A percentile compares a stretch with the other conserved stretches of the same genome.
phyloP scores from a whole-genome alignment of 148 eudicot genomes.

The Arbutus unedo region DNA sequence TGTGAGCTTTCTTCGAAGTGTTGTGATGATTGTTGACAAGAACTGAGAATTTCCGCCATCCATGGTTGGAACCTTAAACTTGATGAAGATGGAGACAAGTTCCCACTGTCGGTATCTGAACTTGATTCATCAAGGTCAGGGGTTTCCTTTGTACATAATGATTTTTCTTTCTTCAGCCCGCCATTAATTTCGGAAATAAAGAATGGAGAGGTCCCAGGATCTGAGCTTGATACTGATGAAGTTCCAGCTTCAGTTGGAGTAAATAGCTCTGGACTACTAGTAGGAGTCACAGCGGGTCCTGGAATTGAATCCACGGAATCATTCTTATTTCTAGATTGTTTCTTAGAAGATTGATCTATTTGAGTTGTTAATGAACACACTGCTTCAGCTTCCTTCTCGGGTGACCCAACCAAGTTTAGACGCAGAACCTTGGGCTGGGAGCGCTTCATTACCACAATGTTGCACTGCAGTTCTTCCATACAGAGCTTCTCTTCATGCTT shows the following conservation, averaged over 20 bases:
- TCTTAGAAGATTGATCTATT: conserved; percentile 31
- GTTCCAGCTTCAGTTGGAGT: conserved; percentile 88
- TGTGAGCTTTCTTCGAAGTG: conserved; percentile 35
- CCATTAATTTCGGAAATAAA: conserved; percentile 35
- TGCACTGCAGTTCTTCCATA: conserved; percentile 92
- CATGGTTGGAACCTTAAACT: conserved; percentile 76
- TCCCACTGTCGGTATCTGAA: conserved; percentile 70
- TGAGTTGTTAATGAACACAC: conserved; percentile 31
- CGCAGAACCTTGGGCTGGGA: conserved; percentile 80
- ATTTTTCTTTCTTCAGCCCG: conserved; percentile 44
- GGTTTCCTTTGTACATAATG: conserved; percentile 34
- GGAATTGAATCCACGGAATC: conserved; percentile 31
- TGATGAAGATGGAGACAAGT: conserved; percentile 53
- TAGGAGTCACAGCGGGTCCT: conserved; percentile 82
- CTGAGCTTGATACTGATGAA: conserved; percentile 87
- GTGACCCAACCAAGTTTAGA: conserved; percentile 69
- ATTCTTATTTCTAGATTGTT: conserved; percentile 22
- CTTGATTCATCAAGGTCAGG: conserved; percentile 42
- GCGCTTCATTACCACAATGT: conserved; percentile 77
- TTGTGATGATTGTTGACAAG: conserved; percentile 38
- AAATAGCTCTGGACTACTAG: conserved; percentile 83
- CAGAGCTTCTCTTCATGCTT: conserved; percentile 82
- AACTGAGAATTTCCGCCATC: conserved; percentile 53
- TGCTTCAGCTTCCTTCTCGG: conserved; percentile 49
- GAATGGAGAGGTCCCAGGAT: conserved; percentile 79